These are phyloP conservation scores for Ganoderma lucidum DNA, from an alignment of 1,284 basidiomycete species.

Conservation along the genomic window DNA sequence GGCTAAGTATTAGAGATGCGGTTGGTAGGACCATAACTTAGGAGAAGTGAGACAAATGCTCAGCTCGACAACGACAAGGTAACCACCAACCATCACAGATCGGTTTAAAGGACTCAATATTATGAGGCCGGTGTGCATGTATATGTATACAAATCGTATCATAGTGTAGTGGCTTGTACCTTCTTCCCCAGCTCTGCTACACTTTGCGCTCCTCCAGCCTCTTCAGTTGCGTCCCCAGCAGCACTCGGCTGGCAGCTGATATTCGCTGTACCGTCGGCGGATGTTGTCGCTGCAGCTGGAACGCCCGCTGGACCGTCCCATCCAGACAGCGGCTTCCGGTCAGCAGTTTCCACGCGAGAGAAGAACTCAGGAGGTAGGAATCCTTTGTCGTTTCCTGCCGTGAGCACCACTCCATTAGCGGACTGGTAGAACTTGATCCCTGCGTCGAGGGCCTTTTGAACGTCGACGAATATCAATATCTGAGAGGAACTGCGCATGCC, in stretches of 20 bases:
- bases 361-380: constrained; percentile 69
- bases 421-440: constrained; percentile 81
- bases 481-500: constrained; percentile 82
- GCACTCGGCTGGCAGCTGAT: background rate
- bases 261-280: background rate
- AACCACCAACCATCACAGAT: background rate
- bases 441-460: constrained; percentile 73
- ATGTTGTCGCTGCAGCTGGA: background rate
- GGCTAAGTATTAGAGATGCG: no score
- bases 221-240: background rate
- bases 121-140: background rate
- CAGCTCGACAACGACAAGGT: background rate
- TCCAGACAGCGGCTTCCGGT: constrained; percentile 43
- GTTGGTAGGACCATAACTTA: background rate
- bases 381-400: constrained; percentile 71
- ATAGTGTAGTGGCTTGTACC: constrained; percentile 19
- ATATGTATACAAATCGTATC: background rate
- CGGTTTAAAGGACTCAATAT: no score
- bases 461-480: constrained; percentile 80
- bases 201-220: background rate
- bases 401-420: constrained; percentile 86
- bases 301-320: constrained; percentile 41
- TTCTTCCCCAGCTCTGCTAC: constrained; percentile 19
- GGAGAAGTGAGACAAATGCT: background rate
- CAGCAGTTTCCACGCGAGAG: constrained; percentile 58